Evolutionary conservation across 768 basidiomycete species (phyloP).

Genomic region (Rhizopogon vulgaris): DNA sequence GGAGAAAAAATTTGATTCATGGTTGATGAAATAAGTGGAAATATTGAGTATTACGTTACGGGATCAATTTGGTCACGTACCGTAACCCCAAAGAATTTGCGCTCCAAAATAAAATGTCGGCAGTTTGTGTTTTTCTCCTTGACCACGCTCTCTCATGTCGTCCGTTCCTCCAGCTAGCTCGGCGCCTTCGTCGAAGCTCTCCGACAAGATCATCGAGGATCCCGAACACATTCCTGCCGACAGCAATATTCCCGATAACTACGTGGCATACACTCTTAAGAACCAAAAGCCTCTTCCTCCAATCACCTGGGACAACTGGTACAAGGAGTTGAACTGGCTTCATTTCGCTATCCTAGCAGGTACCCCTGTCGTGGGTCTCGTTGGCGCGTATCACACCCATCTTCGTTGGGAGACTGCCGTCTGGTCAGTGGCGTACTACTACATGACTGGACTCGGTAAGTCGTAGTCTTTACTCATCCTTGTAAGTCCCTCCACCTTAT

Average conservation of each 20-base stretch:
- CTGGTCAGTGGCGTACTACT: slow-evolving; percentile 67
- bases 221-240: slow-evolving; percentile 36
- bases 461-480: slow-evolving; percentile 32
- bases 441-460: slow-evolving; percentile 76
- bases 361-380: slow-evolving; percentile 67
- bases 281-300: slow-evolving; percentile 65
- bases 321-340: slow-evolving; percentile 70
- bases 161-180: slow-evolving; percentile 17
- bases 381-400: slow-evolving; percentile 62
- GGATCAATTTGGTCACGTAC: neutral
- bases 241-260: slow-evolving; percentile 73
- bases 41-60: neutral
- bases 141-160: slow-evolving; percentile 22
- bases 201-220: slow-evolving; percentile 17
- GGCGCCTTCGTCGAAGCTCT: slow-evolving; percentile 9
- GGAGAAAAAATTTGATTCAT: neutral
- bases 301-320: slow-evolving; percentile 51
- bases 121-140: slow-evolving; percentile 9
- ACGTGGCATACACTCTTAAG: slow-evolving; percentile 69
- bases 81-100: slow-evolving; percentile 30
- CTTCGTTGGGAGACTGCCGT: slow-evolving; percentile 69
- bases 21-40: neutral
- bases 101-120: slow-evolving; percentile 14
- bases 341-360: slow-evolving; percentile 66
- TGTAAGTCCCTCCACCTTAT: slow-evolving; percentile 27